Evolutionary conservation across 2,329 filamentous ascomycete species (phyloP), one percentile per base, ranked within the genome.

Genomic region (Stromatinia cepivora): DNA sequence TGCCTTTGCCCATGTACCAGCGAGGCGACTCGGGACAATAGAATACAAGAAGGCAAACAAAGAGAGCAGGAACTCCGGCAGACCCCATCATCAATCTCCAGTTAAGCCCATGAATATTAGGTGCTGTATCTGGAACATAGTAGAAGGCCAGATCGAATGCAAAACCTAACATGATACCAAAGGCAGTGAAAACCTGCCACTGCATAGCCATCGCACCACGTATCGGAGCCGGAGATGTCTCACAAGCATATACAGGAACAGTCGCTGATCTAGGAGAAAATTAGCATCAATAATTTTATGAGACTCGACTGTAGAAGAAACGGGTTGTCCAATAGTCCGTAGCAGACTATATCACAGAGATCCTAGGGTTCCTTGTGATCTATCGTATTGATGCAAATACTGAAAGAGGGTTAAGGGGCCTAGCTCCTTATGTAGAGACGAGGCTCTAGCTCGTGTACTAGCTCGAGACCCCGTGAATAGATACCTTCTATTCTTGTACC

Each of bases 161-260:
- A 76, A 85, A 90, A 22, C 88, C 87, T 5, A 86, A 56, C 80
- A 86, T 83, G 71, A 87, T 86, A 4, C 84, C 83, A 62, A 86
- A 85, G 0, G 79, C 79, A 6, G 63, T 66, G 2, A 50, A 67
- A 80, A 83, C 83, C 78, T 91, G 88, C 88, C 88, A 91, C 75
- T 87, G 86, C 90, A 93, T 93, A 46, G 91, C 89, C 7, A 92
- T 81, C 1, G 88, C 89, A 64, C 89, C 89, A 69, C 89, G 85
- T 57, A 91, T 86, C 54, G 79, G 80, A 0, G 88, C 86, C 0
- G 89, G 89, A 0, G 87, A 85, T 52, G 84, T 89, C 77, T 92
- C 90, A 3, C 90, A 90, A 0, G 88, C 87, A 72, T 90, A 91
- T 48, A 92, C 87, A 0, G 90, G 87, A 53, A 90, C 88, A 0